phyloP scores from a whole-genome alignment of 768 basidiomycete species.

The Clathrus columnatus region DNA sequence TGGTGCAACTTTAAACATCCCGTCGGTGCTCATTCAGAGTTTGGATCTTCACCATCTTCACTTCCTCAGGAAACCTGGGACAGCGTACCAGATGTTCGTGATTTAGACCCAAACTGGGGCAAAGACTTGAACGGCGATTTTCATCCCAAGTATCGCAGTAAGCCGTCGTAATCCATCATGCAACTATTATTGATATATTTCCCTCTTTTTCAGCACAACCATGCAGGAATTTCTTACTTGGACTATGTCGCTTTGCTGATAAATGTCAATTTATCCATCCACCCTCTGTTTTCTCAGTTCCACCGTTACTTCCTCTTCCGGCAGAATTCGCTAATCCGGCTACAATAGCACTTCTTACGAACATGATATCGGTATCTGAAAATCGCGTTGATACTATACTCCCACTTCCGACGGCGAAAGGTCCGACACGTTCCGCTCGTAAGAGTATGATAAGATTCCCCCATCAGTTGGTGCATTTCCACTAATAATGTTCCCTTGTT shows the following conservation, averaged over 20 bases:
- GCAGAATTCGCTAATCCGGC: background rate
- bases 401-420: too few species aligned
- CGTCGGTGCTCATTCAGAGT: background rate
- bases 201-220: conserved; percentile 2
- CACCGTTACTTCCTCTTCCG: background rate
- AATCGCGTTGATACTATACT: background rate
- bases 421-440: background rate
- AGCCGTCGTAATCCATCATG: background rate
- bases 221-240: conserved; percentile 6
- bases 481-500: background rate
- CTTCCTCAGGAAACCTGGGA: conserved; percentile 1
- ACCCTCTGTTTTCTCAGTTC: background rate
- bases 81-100: conserved; percentile 5
- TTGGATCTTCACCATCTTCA: background rate
- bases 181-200: background rate
- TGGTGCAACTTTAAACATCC: conserved; percentile 12
- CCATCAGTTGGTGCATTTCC: background rate
- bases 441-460: background rate
- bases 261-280: conserved; percentile 11
- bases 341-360: background rate
- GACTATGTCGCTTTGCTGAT: conserved; percentile 6
- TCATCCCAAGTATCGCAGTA: conserved; percentile 10
- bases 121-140: conserved; percentile 2
- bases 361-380: background rate
- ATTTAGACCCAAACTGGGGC: conserved; percentile 8